A percentile compares a stretch with the other conserved stretches of the same genome.
phyloP scores from a whole-genome alignment of 306 rosid genomes.

The Neltuma alba region DNA sequence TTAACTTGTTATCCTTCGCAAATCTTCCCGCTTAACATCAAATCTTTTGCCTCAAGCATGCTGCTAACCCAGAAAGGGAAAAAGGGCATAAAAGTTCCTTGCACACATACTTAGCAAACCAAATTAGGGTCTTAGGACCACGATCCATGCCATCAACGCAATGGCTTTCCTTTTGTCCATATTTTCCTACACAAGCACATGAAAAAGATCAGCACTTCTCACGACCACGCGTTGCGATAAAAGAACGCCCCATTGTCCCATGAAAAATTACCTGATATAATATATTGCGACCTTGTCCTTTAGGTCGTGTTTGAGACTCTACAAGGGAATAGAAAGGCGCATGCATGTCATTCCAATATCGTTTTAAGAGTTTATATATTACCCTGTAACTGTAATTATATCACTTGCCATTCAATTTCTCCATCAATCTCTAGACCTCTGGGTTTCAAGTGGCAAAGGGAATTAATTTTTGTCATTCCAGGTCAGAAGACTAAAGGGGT shows the following conservation, averaged over 20 bases:
- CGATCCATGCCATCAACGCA: neutral
- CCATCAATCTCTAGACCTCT: neutral
- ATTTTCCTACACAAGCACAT: neutral
- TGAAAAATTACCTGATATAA: neutral
- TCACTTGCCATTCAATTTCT: neutral
- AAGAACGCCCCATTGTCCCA: too few species aligned
- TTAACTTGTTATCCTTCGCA: neutral
- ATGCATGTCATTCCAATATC: neutral
- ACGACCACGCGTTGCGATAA: neutral
- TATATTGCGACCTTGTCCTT: neutral
- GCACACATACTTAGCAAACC: neutral
- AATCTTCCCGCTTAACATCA: neutral
- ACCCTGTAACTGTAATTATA: neutral
- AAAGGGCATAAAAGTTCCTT: neutral
- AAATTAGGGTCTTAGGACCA: neutral
- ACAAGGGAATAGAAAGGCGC: neutral
- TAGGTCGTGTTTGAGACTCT: neutral
- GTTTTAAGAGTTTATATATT: neutral
- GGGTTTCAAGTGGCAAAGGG: neutral
- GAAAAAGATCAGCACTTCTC: neutral
- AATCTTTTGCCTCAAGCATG: neutral
- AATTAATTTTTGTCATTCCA: neutral
- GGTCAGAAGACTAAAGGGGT: neutral
- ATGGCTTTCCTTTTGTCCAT: neutral
- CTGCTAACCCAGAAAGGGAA: neutral